Base-by-base conservation (phyloP, 2,329 filamentous ascomycete species). In the Aspergillus candidus region DNA sequence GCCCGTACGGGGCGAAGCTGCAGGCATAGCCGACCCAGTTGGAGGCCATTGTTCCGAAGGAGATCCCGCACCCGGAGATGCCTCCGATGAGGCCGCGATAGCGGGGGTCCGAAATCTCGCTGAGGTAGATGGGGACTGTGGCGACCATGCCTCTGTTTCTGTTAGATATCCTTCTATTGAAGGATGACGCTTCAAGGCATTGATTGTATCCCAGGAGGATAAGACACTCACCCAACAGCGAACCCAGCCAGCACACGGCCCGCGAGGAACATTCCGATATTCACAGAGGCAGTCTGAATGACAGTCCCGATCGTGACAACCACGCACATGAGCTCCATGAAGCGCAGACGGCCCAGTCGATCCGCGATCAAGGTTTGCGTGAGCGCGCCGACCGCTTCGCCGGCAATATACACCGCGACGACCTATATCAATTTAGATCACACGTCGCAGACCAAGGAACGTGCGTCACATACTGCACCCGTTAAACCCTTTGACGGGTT, bases 1-100 rank as follows among this genome's bases (percentile, higher is more conserved):
- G 54, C 0, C 77, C 76, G 44, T 78, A 77, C 0, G 75, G 67
- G 0, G 76, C 74, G 43, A 72, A 78, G 14, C 72, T 69, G 48
- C 76, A 77, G 0, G 74, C 75, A 50, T 73, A 79, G 3, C 76
- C 76, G 4, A 78, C 70, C 77, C 76, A 79, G 55, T 79, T 80
- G 4, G 73, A 75, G 49, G 67, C 62, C 74, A 78, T 77, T 3
- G 74, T 77, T 10, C 76, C 77, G 40, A 77, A 73, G 2, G 74
- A 69, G 46, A 79, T 76, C 6, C 76, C 76, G 40, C 73, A 74
- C 6, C 77, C 76, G 1, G 72, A 75, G 35, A 75, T 68, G 11
- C 75, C 74, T 12, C 72, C 75, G 45, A 78, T 77, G 11, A 78
- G 59, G n/a, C 76, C 76, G 32, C 76, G 70, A 40, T 65, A 62